A percentile compares a stretch with the other conserved stretches of the same genome.
These are phyloP conservation scores for Penicillium sp. DNA, from an alignment of 2,329 filamentous ascomycete species.

Conservation along the genomic window DNA sequence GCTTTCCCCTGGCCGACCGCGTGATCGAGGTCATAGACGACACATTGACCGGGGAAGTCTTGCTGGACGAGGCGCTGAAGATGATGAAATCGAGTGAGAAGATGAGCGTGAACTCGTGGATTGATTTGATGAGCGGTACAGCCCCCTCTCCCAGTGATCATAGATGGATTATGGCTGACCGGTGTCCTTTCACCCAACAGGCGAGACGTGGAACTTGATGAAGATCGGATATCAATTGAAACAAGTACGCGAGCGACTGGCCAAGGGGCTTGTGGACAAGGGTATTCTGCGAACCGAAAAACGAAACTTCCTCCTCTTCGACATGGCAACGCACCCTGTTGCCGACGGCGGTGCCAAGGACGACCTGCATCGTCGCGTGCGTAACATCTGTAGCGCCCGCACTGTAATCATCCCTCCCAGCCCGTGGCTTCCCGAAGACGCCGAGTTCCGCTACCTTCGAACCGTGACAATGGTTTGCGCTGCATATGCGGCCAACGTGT, in stretches of 20 bases:
- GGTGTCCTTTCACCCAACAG: constrained; percentile 46
- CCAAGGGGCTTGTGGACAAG: constrained; percentile 97
- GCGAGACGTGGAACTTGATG: constrained; percentile 99
- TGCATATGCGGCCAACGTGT: constrained; percentile 93
- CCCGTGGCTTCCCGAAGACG: constrained; percentile 86
- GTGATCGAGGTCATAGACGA: constrained; percentile 97
- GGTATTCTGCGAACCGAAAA: constrained; percentile 98
- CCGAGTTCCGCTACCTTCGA: constrained; percentile 88
- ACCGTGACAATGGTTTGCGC: constrained; percentile 97
- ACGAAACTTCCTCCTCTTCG: constrained; percentile 98
- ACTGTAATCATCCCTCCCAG: constrained; percentile 83
- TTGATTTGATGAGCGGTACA: constrained; percentile 96
- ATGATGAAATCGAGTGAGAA: constrained; percentile 99
- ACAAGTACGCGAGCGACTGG: constrained; percentile 94
- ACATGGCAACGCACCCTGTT: constrained; percentile 98
- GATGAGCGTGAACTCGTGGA: constrained; percentile 99
- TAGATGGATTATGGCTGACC: constrained; percentile 9
- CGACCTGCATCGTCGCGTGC: constrained; percentile 87
- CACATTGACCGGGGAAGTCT: constrained; percentile 89
- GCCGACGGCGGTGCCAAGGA: constrained; percentile 96
- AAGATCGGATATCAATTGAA: constrained; percentile 99
- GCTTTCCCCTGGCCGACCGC: constrained; percentile 87
- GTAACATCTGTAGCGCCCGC: constrained; percentile 85
- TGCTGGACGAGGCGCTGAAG: constrained; percentile 95
- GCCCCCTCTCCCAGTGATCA: constrained; percentile 9